These are phyloP conservation scores for Yamadazyma siamensis DNA, from an alignment of 1,139 yeast genomes.

Conservation along the genomic window DNA sequence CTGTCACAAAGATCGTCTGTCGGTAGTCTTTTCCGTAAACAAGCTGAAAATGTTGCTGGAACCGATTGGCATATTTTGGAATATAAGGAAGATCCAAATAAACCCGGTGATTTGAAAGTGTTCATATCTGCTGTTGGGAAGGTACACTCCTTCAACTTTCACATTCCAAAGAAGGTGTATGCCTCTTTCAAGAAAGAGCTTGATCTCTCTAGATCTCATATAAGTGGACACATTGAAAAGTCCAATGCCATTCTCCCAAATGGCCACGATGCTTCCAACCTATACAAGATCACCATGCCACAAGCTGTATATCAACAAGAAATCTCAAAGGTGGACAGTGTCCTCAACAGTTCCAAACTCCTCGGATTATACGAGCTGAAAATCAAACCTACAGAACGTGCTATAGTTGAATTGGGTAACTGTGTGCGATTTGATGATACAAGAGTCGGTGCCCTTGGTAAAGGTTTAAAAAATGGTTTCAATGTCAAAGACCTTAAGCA, in stretches of 20 bases:
- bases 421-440: slow-evolving; percentile 67
- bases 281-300: slow-evolving; percentile 66
- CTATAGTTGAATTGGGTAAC: slow-evolving; percentile 75
- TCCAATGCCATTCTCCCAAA: slow-evolving; percentile 66
- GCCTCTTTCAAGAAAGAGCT: slow-evolving; percentile 58
- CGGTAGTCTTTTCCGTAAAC: slow-evolving; percentile 67
- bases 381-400: slow-evolving; percentile 65
- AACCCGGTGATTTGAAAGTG: slow-evolving; percentile 76
- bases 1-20: slow-evolving; percentile 50
- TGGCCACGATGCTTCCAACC: slow-evolving; percentile 55
- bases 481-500: slow-evolving; percentile 54
- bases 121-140: slow-evolving; percentile 66
- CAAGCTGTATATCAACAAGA: slow-evolving; percentile 62
- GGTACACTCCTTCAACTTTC: slow-evolving; percentile 70
- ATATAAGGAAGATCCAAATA: slow-evolving; percentile 52
- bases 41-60: slow-evolving; percentile 75
- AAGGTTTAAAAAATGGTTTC: slow-evolving; percentile 84
- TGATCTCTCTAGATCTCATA: slow-evolving; percentile 43
- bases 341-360: slow-evolving; percentile 62
- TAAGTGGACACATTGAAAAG: slow-evolving; percentile 56
- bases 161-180: slow-evolving; percentile 70
- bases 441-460: slow-evolving; percentile 78
- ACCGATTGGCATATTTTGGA: slow-evolving; percentile 85
- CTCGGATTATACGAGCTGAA: slow-evolving; percentile 78
- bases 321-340: slow-evolving; percentile 52